Conservation (phyloP, 225 moss, liverwort and hornwort species). For the Bryoerythrophyllum caledonicum region DNA sequence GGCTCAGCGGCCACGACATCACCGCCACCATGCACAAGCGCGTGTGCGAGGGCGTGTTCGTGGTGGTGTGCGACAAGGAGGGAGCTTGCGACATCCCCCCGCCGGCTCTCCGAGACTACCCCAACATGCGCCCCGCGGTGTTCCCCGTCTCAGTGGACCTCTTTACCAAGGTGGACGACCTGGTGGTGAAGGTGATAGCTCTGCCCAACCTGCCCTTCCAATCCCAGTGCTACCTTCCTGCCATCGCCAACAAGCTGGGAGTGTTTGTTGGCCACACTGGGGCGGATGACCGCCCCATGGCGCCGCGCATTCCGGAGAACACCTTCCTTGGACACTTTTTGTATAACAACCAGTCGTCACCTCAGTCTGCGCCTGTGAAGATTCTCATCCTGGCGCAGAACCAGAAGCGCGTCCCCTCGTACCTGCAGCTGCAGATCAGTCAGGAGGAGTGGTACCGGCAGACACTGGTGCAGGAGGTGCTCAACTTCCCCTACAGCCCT, state of each 20-base stretch:
- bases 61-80: constrained; percentile 58
- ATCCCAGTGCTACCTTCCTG: constrained; percentile 35
- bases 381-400: constrained; percentile 4
- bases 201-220: constrained; percentile 39
- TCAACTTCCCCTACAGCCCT: constrained; percentile 39
- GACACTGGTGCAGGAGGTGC: constrained; percentile 26
- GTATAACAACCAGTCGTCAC: neutral
- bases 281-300: constrained; percentile 11
- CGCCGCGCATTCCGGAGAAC: constrained; percentile 31
- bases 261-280: constrained; percentile 37
- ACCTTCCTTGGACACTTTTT: constrained; percentile 16
- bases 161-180: constrained; percentile 41
- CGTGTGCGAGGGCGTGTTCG: constrained; percentile 56
- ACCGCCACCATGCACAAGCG: constrained; percentile 59
- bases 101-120: constrained; percentile 41
- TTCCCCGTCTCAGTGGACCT: constrained; percentile 46
- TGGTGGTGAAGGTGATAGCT: constrained; percentile 51
- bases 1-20: constrained; percentile 43
- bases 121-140: constrained; percentile 46
- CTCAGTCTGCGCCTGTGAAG: constrained; percentile 8
- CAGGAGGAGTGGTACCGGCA: constrained; percentile 23
- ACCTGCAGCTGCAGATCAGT: constrained; percentile 23
- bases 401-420: constrained; percentile 24
- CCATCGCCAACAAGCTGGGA: constrained; percentile 47
- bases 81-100: constrained; percentile 44